Evolutionary conservation across 306 rosid species (phyloP), one percentile per base, ranked within the genome.

Genomic region (Cercis canadensis): DNA sequence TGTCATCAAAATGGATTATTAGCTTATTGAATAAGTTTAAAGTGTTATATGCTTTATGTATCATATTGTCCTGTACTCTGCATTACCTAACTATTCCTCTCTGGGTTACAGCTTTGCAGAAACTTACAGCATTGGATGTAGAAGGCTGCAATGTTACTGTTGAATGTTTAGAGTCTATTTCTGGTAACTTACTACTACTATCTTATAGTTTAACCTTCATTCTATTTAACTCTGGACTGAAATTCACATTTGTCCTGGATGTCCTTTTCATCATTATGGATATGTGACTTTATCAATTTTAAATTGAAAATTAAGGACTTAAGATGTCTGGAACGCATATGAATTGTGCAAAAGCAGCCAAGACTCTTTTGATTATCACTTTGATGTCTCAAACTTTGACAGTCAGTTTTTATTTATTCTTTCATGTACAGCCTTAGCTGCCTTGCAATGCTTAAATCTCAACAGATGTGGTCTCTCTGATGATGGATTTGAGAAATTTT

Each of bases 381-480:
- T 69, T 63, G 58, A 8, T 65, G 41, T 65, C 65, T 29, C 19
- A 65, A 46, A 21, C 21, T 39, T 67, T 41, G 15, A 24, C 17
- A 1, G 66, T 37, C 24, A 75, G 55, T 19, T 70, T 54, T 34
- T 15, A 41, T 36, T 21, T 47, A 59, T 63, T 75, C 10, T 74
- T 60, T 59, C 51, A 51, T 45, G 24, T 57, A 19, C 90, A 94
- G 99, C 83, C 67, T 83, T 84, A 67, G 75, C 81, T 41, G 72
- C 85, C 34, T 80, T 94, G 76, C 82, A 72, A 68, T 89, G 74
- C 88, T 84, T 94, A 78, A 94, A 94, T 79, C 91, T 94, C 65
- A 89, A 89, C 80, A 82, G 99, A 83, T 94, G 95, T 41, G 74
- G 75, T 70, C 80, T 94, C 31, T 56, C 91, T 52, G 95, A 89